Evolutionary conservation across 1,139 yeast genomes (phyloP).

Genomic region (Candida sanyaensis): DNA sequence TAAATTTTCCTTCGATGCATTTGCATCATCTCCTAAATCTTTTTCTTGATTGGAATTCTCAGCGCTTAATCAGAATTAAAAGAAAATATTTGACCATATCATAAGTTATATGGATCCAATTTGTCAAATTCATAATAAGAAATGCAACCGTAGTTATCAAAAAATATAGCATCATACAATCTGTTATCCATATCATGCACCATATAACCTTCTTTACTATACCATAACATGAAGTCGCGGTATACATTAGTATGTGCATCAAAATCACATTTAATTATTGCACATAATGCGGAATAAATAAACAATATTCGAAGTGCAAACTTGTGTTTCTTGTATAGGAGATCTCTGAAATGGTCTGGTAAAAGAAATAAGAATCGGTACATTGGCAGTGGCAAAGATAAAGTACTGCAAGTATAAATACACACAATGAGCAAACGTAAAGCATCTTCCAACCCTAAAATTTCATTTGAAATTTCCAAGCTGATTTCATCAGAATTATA

Average conservation of each 20-base stretch:
- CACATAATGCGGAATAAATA: constrained; percentile 22
- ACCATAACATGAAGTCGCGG: constrained; percentile 31
- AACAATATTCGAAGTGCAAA: constrained; percentile 28
- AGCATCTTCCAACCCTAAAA: not conserved
- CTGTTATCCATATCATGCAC: constrained; percentile 16
- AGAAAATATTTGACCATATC: too few species aligned
- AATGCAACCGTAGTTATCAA: constrained; percentile 1
- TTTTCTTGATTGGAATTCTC: not conserved
- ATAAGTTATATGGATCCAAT: constrained; percentile 9
- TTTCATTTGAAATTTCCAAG: constrained; percentile 7
- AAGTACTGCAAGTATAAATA: constrained; percentile 15
- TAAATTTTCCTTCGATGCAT: not conserved
- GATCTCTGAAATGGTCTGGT: constrained; percentile 18
- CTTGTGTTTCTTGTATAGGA: constrained; percentile 22
- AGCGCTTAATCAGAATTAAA: not conserved
- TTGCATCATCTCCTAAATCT: constrained; percentile 1
- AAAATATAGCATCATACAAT: constrained; percentile 14
- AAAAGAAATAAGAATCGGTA: constrained; percentile 28
- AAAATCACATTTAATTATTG: constrained; percentile 23
- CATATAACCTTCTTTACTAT: constrained; percentile 11
- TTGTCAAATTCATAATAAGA: constrained; percentile 3
- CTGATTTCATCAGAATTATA: constrained; percentile 10
- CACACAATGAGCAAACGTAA: constrained; percentile 4
- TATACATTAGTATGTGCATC: constrained; percentile 23
- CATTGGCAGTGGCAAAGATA: constrained; percentile 28